Base-by-base conservation (phyloP, 768 basidiomycete genomes). In the Cytidiella melzeri region DNA sequence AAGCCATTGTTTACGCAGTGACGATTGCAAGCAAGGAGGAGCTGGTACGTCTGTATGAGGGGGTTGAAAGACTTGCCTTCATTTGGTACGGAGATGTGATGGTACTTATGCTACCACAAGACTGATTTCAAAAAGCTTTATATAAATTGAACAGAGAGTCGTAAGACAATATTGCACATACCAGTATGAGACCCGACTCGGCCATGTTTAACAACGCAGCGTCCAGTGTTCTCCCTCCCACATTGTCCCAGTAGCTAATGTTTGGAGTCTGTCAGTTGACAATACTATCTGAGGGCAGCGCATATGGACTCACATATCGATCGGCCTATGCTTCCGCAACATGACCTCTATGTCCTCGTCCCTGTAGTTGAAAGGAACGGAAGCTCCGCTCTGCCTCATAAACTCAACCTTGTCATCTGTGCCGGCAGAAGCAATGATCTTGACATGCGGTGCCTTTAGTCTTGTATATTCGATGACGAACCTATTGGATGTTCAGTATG, bases 311-410 rank as follows among this genome's bases (percentile, higher is more conserved):
- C 64, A 77, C 65, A 79, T 62, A 55, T 80, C 69, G 34, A 81
- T 67, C 0, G 73, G 75, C 0, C 81, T 81, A 50, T 84, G 71
- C 49, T 71, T 70, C 45, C 57, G 56, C 41, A 87, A 61, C 1
- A 81, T 66, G 10, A 79, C 75, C 0, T 57, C 57, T 0, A 74
- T 76, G 36, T 68, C 66, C 0, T 69, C 69, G 0, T 72, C 82
- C 68, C 87, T 83, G 64, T 83, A 85, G 58, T 86, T 84, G 67
- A 84, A 84, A 1, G 73, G 77, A 1, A 80, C 72, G 51, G 86
- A 82, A 0, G 76, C 75, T 0, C 82, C 84, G 6, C 81, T 57
- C 2, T 70, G 68, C 45, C 73, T 72, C 66, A 83, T 41, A 56
- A 73, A 81, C 5, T 69, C 57, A 4, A 87, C 79, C 59, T 87